Evolutionary conservation across 306 rosid genomes (phyloP), one percentile per base, ranked within the genome.

Genomic region (Cucumis melo): DNA sequence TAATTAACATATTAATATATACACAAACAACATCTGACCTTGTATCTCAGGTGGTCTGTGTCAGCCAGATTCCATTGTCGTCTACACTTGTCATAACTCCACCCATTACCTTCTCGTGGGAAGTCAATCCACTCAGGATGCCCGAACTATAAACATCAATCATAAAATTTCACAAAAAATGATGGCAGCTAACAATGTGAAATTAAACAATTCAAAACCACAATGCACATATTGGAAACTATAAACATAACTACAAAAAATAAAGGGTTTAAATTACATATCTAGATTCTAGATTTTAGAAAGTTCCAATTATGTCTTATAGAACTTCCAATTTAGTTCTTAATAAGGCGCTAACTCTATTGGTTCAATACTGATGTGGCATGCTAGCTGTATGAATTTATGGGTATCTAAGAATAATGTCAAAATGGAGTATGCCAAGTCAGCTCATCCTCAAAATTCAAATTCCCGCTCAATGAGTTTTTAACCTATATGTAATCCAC

Each of bases 41-140:
- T 87, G 80, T 91, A 93, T 88, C 97, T 87, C 86, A 93, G 78
- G 83, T 93, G 97, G 55, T 91, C 91, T 48, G 96, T 78, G 64
- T 93, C 97, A 75, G 83, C 85, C 85, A 93, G 85, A 85, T 90
- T 79, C 98, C 98, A 93, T 71, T 93, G 97, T 74, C 98, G 96
- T 81, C 94, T 85, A 85, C 98, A 93, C 84, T 86, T 91, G 63
- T 93, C 97, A 80, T 93, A 93, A 79, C 96, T 93, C 98, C 98
- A 93, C 46, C 58, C 97, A 83, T 93, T 93, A 83, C 97, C 98
- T 81, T 93, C 98, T 91, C 98, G 89, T 73, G 98, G 98, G 83
- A 93, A 93, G 86, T 93, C 98, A 46, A 93, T 86, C 98, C 98
- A 93, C 78, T 93, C 98, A 19, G 98, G 98, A 87, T 93, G 98